phyloP scores from a whole-genome alignment of 441 rosid genomes.

The Adansonia madagascariensis region DNA sequence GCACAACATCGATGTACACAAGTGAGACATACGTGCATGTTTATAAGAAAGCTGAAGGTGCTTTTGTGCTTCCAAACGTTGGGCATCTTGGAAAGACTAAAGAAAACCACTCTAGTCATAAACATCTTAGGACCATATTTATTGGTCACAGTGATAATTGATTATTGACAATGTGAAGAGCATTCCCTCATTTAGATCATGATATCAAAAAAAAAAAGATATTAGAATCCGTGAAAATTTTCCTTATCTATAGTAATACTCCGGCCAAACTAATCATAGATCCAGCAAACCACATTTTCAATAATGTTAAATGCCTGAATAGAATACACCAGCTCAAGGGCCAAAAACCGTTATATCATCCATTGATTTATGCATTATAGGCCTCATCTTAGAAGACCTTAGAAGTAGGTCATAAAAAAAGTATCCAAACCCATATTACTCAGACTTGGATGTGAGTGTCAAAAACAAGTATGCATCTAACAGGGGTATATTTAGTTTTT shows the following conservation, averaged over 20 bases:
- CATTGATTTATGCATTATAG: not conserved
- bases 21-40: not conserved
- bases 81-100: not conserved
- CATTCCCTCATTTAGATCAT: not conserved
- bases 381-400: not conserved
- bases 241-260: not conserved
- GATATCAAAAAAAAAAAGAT: not conserved
- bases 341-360: not conserved
- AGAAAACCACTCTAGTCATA: not conserved
- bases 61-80: not conserved
- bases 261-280: not conserved
- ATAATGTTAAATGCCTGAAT: not conserved
- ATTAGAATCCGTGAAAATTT: not conserved
- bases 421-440: not conserved
- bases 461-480: no score
- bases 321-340: not conserved
- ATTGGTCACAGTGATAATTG: not conserved
- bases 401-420: not conserved
- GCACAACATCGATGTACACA: constrained; percentile 11
- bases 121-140: not conserved
- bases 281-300: not conserved
- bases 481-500: no score
- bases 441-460: no score
- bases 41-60: not conserved
- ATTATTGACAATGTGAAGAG: not conserved